Conservation (phyloP, 108 stramenopile genomes). For the Stephanodiscus minutulus region DNA sequence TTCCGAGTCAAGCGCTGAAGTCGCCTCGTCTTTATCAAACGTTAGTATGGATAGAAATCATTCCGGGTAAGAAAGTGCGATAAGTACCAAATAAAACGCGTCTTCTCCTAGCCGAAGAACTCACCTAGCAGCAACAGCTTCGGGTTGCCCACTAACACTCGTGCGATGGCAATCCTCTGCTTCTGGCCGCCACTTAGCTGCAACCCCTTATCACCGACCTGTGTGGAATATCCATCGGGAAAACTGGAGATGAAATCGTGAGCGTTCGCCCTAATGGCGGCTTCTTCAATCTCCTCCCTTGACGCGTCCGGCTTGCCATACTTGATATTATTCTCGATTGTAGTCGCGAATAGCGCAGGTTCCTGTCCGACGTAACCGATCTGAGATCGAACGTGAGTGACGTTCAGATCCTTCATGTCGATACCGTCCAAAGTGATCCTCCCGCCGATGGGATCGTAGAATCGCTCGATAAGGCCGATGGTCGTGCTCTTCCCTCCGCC, state of each 20-base stretch:
- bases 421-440: slow-evolving; percentile 81
- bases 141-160: slow-evolving; percentile 80
- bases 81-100: background rate
- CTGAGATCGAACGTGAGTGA: slow-evolving; percentile 68
- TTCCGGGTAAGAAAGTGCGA: background rate
- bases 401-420: slow-evolving; percentile 84
- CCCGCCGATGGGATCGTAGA: slow-evolving; percentile 89
- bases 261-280: slow-evolving; percentile 89
- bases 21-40: slow-evolving; percentile 16
- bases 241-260: slow-evolving; percentile 81
- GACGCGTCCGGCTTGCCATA: slow-evolving; percentile 77
- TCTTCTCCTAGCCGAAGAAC: slow-evolving; percentile 49
- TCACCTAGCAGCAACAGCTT: slow-evolving; percentile 88
- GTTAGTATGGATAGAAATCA: background rate
- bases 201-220: slow-evolving; percentile 86
- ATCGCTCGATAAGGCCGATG: slow-evolving; percentile 82
- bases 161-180: slow-evolving; percentile 93
- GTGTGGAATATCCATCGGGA: slow-evolving; percentile 81
- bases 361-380: slow-evolving; percentile 96
- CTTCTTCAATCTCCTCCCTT: slow-evolving; percentile 74
- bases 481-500: slow-evolving; percentile 82
- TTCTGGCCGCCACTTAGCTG: slow-evolving; percentile 94
- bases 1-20: slow-evolving; percentile 70
- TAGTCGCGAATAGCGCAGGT: slow-evolving; percentile 89
- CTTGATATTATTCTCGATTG: slow-evolving; percentile 88